These are phyloP conservation scores for Colletotrichum tabaci DNA, from an alignment of 2,329 filamentous ascomycete genomes.

Conservation along the genomic window DNA sequence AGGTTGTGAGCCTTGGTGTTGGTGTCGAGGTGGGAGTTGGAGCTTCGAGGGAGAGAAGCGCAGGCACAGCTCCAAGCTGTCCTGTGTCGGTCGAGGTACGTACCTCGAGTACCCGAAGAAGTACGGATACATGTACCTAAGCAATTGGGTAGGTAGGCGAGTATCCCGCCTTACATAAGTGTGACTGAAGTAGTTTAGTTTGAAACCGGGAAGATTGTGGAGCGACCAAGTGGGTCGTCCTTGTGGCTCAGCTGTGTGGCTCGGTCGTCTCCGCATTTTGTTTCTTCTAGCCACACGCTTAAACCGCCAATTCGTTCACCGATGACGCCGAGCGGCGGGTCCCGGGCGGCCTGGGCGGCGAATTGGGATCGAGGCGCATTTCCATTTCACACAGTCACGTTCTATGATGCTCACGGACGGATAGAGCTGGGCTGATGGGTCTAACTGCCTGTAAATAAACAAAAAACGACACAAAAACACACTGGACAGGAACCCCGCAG, in stretches of 20 bases:
- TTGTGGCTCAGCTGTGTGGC: not conserved
- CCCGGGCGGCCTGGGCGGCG: not conserved
- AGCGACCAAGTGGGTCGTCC: rapidly evolving
- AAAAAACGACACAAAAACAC: too few species aligned
- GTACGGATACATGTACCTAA: constrained; percentile 20
- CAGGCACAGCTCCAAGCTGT: constrained; percentile 30
- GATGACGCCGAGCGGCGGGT: constrained; percentile 20
- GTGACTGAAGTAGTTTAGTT: rapidly evolving
- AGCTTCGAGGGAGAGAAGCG: constrained; percentile 2
- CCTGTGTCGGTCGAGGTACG: constrained; percentile 15
- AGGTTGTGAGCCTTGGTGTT: not conserved
- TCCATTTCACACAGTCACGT: not conserved
- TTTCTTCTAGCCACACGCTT: constrained; percentile 18
- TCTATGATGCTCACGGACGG: not conserved
- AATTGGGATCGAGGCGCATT: not conserved
- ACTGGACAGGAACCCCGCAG: too few species aligned
- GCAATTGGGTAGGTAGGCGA: not conserved
- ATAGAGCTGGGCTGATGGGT: too few species aligned
- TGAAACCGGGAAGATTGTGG: too few species aligned
- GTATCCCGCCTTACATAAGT: not conserved
- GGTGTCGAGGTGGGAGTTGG: not conserved
- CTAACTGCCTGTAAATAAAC: too few species aligned
- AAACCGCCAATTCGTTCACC: not conserved
- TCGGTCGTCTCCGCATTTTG: not conserved
- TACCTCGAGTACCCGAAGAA: not conserved